Conservation (phyloP, 257 asterid species). For the Solanum clarkiae region DNA sequence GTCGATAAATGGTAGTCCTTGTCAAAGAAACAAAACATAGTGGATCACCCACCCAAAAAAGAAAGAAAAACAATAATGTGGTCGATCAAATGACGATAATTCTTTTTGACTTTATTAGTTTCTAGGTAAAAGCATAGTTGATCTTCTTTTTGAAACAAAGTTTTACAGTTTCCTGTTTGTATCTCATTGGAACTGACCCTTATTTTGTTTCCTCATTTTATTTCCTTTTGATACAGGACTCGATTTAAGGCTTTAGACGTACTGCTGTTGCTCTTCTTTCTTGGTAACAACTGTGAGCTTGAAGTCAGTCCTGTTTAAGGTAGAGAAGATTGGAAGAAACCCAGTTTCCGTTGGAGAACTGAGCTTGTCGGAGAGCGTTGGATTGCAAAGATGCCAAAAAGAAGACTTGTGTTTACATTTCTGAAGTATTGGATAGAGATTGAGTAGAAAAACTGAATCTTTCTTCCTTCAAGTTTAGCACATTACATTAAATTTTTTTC, state of each 20-base stretch:
- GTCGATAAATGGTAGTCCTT: conserved; percentile 3
- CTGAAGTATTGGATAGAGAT: background rate
- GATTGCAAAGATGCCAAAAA: background rate
- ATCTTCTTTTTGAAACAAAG: background rate
- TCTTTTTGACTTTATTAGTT: background rate
- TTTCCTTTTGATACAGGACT: background rate
- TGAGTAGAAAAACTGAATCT: background rate
- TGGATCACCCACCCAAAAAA: conserved; percentile 48
- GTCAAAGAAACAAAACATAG: conserved; percentile 28
- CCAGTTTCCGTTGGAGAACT: background rate
- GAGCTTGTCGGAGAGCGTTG: background rate
- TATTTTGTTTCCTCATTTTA: background rate
- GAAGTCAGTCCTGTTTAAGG: background rate
- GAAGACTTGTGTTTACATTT: background rate
- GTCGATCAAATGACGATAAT: conserved; percentile 8
- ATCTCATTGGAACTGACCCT: background rate
- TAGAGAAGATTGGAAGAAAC: background rate
- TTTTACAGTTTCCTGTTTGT: background rate
- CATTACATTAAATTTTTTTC: background rate
- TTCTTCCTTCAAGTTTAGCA: background rate
- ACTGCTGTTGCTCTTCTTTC: background rate
- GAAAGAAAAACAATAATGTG: conserved; percentile 20
- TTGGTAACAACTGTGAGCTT: background rate
- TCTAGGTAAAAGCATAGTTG: background rate
- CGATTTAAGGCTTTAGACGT: background rate